These are phyloP conservation scores for Botrytis hyacinthi DNA, from an alignment of 2,329 filamentous ascomycete species.

Conservation along the genomic window DNA sequence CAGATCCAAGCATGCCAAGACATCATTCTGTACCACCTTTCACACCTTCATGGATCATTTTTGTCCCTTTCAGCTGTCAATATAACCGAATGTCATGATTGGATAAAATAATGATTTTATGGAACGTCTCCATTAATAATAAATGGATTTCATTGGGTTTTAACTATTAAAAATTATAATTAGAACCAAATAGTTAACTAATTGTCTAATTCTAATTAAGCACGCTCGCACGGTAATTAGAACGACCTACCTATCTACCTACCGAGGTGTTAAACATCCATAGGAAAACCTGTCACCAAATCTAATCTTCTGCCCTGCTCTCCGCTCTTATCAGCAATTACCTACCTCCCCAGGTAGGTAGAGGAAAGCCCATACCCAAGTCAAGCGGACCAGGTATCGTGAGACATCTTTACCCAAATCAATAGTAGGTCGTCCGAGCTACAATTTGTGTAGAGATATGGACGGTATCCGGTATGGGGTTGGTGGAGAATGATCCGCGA, in stretches of 20 bases:
- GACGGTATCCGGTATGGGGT: background rate
- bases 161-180: background rate
- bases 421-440: background rate
- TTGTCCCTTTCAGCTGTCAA: slow-evolving; percentile 8
- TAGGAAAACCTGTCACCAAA: background rate
- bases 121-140: background rate
- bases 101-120: background rate
- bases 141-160: background rate
- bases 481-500: slow-evolving; percentile 3
- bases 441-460: background rate
- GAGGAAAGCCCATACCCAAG: background rate
- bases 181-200: background rate
- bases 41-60: background rate
- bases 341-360: no score
- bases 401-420: slow-evolving; percentile 11
- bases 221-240: background rate
- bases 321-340: background rate
- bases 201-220: background rate
- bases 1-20: background rate
- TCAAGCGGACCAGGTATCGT: background rate
- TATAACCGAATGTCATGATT: background rate
- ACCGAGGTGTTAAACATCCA: background rate
- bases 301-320: background rate
- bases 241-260: background rate
- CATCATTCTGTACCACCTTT: background rate